Percentiles rank a stretch among this genome's conserved stretches.
Conservation (phyloP, 1,139 yeast species). For the Pichiaceae sp. region DNA sequence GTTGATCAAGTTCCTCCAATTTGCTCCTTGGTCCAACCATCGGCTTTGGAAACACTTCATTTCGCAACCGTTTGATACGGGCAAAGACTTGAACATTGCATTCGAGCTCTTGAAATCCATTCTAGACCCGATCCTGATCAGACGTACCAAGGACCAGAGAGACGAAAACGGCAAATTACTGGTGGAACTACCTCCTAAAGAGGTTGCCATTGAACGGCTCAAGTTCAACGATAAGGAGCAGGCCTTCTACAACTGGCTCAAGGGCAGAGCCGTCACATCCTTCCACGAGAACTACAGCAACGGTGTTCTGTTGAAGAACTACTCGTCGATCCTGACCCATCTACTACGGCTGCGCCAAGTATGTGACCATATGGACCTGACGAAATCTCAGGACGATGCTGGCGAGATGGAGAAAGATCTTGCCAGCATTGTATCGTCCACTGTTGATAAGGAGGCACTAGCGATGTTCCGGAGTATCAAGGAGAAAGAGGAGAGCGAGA, state of each 20-base stretch:
- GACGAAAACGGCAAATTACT: slow-evolving; percentile 65
- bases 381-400: slow-evolving; percentile 30
- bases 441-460: slow-evolving; percentile 21
- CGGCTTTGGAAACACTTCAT: slow-evolving; percentile 87
- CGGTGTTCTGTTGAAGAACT: slow-evolving; percentile 68
- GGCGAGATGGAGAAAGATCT: slow-evolving; percentile 21
- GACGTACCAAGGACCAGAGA: slow-evolving; percentile 85
- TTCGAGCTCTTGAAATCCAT: slow-evolving; percentile 79
- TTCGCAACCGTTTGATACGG: slow-evolving; percentile 73
- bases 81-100: slow-evolving; percentile 60
- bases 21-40: slow-evolving; percentile 87
- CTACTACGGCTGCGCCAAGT: slow-evolving; percentile 78
- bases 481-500: background rate
- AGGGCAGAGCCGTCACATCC: slow-evolving; percentile 58
- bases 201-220: slow-evolving; percentile 59
- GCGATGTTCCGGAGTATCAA: slow-evolving; percentile 8
- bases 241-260: slow-evolving; percentile 60
- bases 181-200: slow-evolving; percentile 72
- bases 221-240: slow-evolving; percentile 61
- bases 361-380: slow-evolving; percentile 74
- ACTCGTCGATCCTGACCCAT: slow-evolving; percentile 76
- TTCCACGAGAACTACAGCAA: slow-evolving; percentile 52
- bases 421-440: slow-evolving; percentile 6
- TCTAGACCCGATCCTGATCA: slow-evolving; percentile 70
- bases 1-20: slow-evolving; percentile 59